phyloP scores from a whole-genome alignment of 176 grass and related monocot genomes.

The Oryza meridionalis region DNA sequence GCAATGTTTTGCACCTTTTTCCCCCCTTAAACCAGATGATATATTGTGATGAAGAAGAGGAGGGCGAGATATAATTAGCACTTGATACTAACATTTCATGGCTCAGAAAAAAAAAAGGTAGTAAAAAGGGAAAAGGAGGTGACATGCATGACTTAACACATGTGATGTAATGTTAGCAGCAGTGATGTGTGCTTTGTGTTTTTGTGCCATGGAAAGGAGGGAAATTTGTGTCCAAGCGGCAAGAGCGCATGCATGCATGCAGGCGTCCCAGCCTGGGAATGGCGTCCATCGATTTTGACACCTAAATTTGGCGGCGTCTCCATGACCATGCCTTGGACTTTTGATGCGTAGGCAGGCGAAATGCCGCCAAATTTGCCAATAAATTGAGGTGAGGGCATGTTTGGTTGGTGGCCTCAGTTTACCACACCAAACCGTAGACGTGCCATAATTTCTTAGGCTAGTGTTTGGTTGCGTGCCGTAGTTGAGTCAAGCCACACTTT shows the following conservation, averaged over 20 bases:
- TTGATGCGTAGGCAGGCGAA: neutral
- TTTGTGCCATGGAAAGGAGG: slow-evolving; percentile 2
- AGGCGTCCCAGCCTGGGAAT: neutral
- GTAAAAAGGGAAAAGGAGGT: too few species aligned
- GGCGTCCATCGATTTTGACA: slow-evolving; percentile 33
- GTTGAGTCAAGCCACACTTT: too few species aligned
- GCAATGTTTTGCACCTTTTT: neutral
- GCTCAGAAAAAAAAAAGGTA: neutral
- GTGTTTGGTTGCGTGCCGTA: too few species aligned
- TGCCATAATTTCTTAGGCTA: too few species aligned
- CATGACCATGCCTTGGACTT: too few species aligned
- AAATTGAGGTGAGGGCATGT: neutral
- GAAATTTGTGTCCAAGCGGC: neutral
- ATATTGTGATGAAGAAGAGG: too few species aligned
- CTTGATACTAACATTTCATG: neutral
- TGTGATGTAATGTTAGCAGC: neutral
- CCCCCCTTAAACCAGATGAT: neutral
- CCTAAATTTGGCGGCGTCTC: slow-evolving; percentile 20
- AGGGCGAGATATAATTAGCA: too few species aligned
- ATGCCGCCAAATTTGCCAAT: neutral
- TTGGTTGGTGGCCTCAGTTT: too few species aligned
- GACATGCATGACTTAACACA: neutral
- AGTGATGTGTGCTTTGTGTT: slow-evolving; percentile 6
- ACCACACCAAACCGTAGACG: too few species aligned
- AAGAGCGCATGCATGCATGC: neutral